Conservation (phyloP, 352 stramenopile genomes). For the Pythium aristosporum region DNA sequence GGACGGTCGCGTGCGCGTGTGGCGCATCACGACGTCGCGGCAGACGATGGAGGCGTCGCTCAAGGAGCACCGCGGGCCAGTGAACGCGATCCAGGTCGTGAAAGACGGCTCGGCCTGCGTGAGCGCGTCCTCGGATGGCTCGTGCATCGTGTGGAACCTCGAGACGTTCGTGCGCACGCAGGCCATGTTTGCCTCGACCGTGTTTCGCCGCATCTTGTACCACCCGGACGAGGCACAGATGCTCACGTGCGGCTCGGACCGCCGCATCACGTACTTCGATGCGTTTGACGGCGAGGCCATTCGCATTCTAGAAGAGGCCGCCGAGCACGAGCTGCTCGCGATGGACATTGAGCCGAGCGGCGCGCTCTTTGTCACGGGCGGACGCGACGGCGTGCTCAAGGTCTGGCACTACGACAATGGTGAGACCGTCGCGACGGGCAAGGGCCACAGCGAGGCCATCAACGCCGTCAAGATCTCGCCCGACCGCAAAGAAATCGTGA, state of each 20-base stretch:
- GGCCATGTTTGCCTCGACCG: slow-evolving; percentile 95
- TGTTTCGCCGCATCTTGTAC: slow-evolving; percentile 94
- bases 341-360: slow-evolving; percentile 92
- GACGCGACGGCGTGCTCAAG: slow-evolving; percentile 90
- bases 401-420: slow-evolving; percentile 98
- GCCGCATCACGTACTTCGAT: slow-evolving; percentile 97
- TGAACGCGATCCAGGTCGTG: slow-evolving; percentile 90
- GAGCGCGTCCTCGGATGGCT: slow-evolving; percentile 79
- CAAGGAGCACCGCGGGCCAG: slow-evolving; percentile 93
- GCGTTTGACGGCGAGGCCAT: slow-evolving; percentile 94
- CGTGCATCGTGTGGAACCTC: slow-evolving; percentile 97
- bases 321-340: slow-evolving; percentile 88
- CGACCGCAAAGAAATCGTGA: slow-evolving; percentile 92
- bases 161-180: slow-evolving; percentile 90
- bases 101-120: slow-evolving; percentile 74
- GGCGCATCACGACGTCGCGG: slow-evolving; percentile 89
- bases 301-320: slow-evolving; percentile 91
- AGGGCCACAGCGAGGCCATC: slow-evolving; percentile 94
- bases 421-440: slow-evolving; percentile 80
- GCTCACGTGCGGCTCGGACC: slow-evolving; percentile 94
- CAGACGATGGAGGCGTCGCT: slow-evolving; percentile 95
- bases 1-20: slow-evolving; percentile 93
- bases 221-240: slow-evolving; percentile 97
- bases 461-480: slow-evolving; percentile 92
- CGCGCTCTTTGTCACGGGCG: slow-evolving; percentile 90